Evolutionary conservation across 1,284 basidiomycete genomes (phyloP), one percentile per base, ranked within the genome.

Genomic region (Lentinula novae-zelandiae): DNA sequence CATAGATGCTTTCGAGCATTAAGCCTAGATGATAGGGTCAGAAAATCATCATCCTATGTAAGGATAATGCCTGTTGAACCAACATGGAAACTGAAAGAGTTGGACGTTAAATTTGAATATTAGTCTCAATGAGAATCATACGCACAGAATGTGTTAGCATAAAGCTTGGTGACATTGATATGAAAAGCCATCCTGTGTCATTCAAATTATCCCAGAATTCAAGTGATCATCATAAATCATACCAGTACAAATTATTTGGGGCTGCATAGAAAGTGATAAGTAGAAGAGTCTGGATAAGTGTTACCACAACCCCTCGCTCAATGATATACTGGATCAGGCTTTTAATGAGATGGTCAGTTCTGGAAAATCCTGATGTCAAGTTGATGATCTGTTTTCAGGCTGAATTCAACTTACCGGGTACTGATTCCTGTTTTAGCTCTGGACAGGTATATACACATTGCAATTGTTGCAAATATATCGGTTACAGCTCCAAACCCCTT

Each of bases 401-500:
- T 27, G 15, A 49, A 38, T 8, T 34, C n/a, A 12, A 64, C 72
- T 22, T 44, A 77, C 74, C 66, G 65, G 7, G 44, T 46, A 10
- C 55, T 66, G 38, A 76, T 71, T 0, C 73, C 74, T 1, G 73
- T 75, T 59, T 69, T 73, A 5, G 75, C 64, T 6, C 70, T 68
- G 0, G 67, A 68, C 3, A 79, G 70, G 57, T 73, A 71, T 3
- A 71, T 61, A 63, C 76, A 78, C 74, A 79, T 75, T 2, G 76
- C 73, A 20, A 73, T 67, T 5, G 77, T 79, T 1, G 77, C 77
- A 10, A 78, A 40, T 20, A 79, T 67, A 61, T 79, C 78, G 2
- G 77, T 75, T 0, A 74, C 50, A 22, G 77, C 73, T 46, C 73
- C 74, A 58, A 77, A 77, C 13, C 74, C 77, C 66, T 78, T 78